Base-by-base conservation (phyloP, 1,139 yeast species). In the Geotrichum restrictum region DNA sequence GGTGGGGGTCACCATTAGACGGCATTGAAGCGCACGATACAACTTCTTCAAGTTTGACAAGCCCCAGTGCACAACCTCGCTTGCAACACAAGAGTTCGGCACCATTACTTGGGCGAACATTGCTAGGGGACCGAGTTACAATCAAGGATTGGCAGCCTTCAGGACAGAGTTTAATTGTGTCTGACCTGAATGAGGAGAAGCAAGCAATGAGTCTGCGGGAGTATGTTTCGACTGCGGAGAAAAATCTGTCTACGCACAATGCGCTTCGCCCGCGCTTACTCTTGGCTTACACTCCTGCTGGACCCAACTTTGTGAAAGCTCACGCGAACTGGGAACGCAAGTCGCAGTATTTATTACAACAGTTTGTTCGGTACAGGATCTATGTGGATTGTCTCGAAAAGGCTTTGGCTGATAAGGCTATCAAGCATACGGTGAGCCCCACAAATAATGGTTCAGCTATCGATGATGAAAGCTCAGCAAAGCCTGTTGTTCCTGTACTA, bases 1-100 rank as follows among this genome's bases (percentile, higher is more conserved):
- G 96, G 1, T 88, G 95, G 95, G 79, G 64, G 39, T 47, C 36
- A 11, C 42, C 48, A 16, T 32, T 45, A 19, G 48, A 37, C n/a
- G 48, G 48, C 7, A 45, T 45, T 45, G 42, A 33, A 13, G 44
- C 38, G 14, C 39, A 34, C 16, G 49, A 46, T 10, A 19, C 24
- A 13, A 22, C 19, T 3, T 14, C 31, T 11, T 2, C 22, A 11
- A 8, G 19, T 11, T 7, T 40, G 4, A 2, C 22, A 3, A 22
- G 13, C 24, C 7, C 36, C 3, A 31, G 11, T 7, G 27, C 22
- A 3, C 36, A 38, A n/a, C 41, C 44, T 1, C 42, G 48, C 3
- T 45, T 50, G n/a, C 8, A 6, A 7, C 45, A 50, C 49, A 40
- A 41, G 37, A 8, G 21, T 8, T 39, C 50, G 2, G 39, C 45